phyloP scores from a whole-genome alignment of 495 filamentous ascomycete species.

The Penicillium dipodomyicola region DNA sequence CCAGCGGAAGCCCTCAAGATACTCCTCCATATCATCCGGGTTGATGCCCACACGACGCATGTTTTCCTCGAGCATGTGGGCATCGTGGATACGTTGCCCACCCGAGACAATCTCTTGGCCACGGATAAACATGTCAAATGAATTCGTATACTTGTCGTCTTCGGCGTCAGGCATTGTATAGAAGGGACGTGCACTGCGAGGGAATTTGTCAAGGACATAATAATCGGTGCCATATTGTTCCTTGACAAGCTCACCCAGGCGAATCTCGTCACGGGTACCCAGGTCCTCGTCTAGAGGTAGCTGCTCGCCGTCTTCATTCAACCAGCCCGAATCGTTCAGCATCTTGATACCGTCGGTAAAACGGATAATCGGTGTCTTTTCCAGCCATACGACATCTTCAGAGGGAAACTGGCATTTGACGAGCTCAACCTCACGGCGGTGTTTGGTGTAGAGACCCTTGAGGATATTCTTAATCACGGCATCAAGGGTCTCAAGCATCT shows the following conservation, averaged over 20 bases:
- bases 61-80: slow-evolving; percentile 67
- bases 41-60: slow-evolving; percentile 76
- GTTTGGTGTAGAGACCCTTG: slow-evolving; percentile 62
- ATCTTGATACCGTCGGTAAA: slow-evolving; percentile 78
- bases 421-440: slow-evolving; percentile 64
- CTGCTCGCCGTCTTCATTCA: slow-evolving; percentile 67
- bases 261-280: slow-evolving; percentile 81
- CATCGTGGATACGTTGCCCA: slow-evolving; percentile 87
- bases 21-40: slow-evolving; percentile 76
- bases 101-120: slow-evolving; percentile 92
- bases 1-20: slow-evolving; percentile 83
- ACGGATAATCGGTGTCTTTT: slow-evolving; percentile 75
- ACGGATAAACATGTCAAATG: slow-evolving; percentile 92
- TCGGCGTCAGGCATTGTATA: slow-evolving; percentile 89
- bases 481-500: slow-evolving; percentile 75
- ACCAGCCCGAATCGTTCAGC: slow-evolving; percentile 79
- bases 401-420: slow-evolving; percentile 64
- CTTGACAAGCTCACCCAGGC: slow-evolving; percentile 75
- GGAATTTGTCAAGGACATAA: slow-evolving; percentile 95
- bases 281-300: slow-evolving; percentile 74
- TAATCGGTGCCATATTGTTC: slow-evolving; percentile 87
- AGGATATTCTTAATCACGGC: slow-evolving; percentile 80
- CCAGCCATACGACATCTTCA: slow-evolving; percentile 74
- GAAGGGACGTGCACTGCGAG: slow-evolving; percentile 77
- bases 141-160: slow-evolving; percentile 74